Evolutionary conservation across 2,329 filamentous ascomycete species (phyloP).

Genomic region (Diaporthe helianthi): DNA sequence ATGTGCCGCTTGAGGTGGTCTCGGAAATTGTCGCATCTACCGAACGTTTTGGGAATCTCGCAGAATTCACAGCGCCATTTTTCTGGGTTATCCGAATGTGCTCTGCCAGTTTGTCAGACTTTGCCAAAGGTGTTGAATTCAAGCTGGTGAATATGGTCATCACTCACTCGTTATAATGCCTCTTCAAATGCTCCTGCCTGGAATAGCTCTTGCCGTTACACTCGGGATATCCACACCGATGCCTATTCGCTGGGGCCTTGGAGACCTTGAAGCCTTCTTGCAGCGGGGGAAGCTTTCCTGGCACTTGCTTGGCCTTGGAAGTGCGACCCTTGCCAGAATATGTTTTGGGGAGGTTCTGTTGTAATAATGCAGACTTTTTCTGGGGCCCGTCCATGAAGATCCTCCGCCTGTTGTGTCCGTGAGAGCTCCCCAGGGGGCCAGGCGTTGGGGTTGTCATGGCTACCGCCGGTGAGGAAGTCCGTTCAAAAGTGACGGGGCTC

Average conservation of each 20-base stretch:
- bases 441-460: slow-evolving; percentile 29
- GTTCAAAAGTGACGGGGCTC: slow-evolving; percentile 31
- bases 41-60: slow-evolving; percentile 29
- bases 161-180: slow-evolving; percentile 32
- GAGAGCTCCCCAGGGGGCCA: slow-evolving; percentile 17
- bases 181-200: slow-evolving; percentile 32
- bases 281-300: slow-evolving; percentile 12
- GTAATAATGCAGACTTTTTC: slow-evolving; percentile 31
- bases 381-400: slow-evolving; percentile 33
- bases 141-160: too few species aligned
- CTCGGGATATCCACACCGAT: slow-evolving; percentile 29
- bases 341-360: slow-evolving; percentile 29
- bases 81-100: slow-evolving; percentile 28
- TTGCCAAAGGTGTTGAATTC: background rate
- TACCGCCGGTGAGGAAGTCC: slow-evolving; percentile 29
- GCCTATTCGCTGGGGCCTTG: slow-evolving; percentile 28
- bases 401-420: slow-evolving; percentile 29
- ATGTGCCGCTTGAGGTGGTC: slow-evolving; percentile 33
- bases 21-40: slow-evolving; percentile 30
- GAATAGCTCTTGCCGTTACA: slow-evolving; percentile 32
- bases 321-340: slow-evolving; percentile 22
- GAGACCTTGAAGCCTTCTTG: slow-evolving; percentile 28
- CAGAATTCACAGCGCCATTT: slow-evolving; percentile 33
- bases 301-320: slow-evolving; percentile 26
- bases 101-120: slow-evolving; percentile 10